Conservation (phyloP, 306 rosid genomes). For the Castanopsis chinensis region DNA sequence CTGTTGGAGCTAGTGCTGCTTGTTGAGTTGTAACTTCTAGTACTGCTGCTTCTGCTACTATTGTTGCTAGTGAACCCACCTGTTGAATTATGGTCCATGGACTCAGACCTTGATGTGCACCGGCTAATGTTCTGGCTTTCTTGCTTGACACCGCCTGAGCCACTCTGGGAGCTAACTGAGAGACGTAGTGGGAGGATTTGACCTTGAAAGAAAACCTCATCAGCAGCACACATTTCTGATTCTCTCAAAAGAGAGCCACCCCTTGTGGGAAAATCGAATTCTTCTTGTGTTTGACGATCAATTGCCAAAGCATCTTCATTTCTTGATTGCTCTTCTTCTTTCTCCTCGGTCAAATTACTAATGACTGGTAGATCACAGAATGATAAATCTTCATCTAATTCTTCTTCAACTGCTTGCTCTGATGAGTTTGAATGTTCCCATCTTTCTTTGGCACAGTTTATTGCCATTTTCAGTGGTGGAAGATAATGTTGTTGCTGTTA, state of each 20-base stretch:
- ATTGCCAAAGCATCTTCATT: conserved; percentile 4
- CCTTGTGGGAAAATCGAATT: conserved; percentile 56
- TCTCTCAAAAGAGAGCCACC: conserved; percentile 28
- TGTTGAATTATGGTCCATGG: conserved; percentile 30
- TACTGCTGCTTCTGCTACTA: conserved; percentile 57
- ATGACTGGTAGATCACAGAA: conserved; percentile 69
- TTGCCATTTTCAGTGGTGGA: conserved; percentile 39
- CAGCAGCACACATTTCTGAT: conserved; percentile 71
- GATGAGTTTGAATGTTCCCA: not conserved
- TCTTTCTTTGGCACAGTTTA: conserved; percentile 19
- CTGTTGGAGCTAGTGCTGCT: conserved; percentile 36
- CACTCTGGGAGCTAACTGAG: conserved; percentile 52
- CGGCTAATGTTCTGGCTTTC: conserved; percentile 7
- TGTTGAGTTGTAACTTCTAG: conserved; percentile 52
- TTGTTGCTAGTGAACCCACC: conserved; percentile 28
- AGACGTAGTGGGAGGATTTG: conserved; percentile 66
- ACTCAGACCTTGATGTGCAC: conserved; percentile 35
- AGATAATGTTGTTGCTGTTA: not conserved
- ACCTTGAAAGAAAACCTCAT: conserved; percentile 78
- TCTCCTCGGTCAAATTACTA: conserved; percentile 7
- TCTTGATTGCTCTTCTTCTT: conserved; percentile 10
- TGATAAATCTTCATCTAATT: conserved; percentile 60
- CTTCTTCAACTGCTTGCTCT: conserved; percentile 24
- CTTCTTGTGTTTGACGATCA: conserved; percentile 46
- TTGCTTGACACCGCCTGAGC: conserved; percentile 4